phyloP scores from a whole-genome alignment of 768 basidiomycete genomes.

The Epithele typhae region DNA sequence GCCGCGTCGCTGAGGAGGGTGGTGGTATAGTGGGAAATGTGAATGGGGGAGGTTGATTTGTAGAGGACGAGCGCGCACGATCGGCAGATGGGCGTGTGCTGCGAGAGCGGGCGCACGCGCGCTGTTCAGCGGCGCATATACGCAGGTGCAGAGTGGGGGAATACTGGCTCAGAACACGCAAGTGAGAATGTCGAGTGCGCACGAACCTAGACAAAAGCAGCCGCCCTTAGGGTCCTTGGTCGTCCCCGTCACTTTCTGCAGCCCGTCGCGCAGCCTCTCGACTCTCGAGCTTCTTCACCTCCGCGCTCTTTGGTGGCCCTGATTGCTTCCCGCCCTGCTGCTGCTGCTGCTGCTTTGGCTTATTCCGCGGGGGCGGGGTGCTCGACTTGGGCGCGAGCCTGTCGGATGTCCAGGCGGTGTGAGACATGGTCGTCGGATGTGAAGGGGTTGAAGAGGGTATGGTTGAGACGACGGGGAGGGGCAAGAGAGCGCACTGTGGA shows the following conservation, averaged over 20 bases:
- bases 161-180: too few relatives aligned
- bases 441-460: too few relatives aligned
- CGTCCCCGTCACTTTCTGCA: constrained; percentile 30
- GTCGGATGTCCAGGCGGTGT: constrained; percentile 52
- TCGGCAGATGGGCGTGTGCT: constrained; percentile 51
- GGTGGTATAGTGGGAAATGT: constrained; percentile 43
- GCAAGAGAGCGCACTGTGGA: too few relatives aligned
- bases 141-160: too few relatives aligned
- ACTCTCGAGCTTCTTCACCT: constrained; percentile 46
- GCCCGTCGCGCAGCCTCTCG: constrained; percentile 38
- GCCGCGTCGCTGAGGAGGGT: constrained; percentile 33
- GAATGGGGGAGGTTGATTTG: constrained; percentile 46
- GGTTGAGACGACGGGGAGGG: too few relatives aligned
- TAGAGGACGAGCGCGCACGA: constrained; percentile 64
- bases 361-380: constrained; percentile 16
- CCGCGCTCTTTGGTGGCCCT: constrained; percentile 41
- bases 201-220: constrained; percentile 64
- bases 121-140: too few relatives aligned
- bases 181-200: too few relatives aligned
- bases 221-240: constrained; percentile 58
- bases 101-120: constrained; percentile 52
- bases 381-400: constrained; percentile 36
- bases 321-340: constrained; percentile 21
- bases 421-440: constrained; percentile 33
- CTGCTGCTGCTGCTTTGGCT: constrained; percentile 29